Percentiles rank a stretch among this genome's conserved stretches.
These are phyloP conservation scores for Colletotrichum liaoningense DNA, from an alignment of 2,329 filamentous ascomycete species.

Conservation along the genomic window DNA sequence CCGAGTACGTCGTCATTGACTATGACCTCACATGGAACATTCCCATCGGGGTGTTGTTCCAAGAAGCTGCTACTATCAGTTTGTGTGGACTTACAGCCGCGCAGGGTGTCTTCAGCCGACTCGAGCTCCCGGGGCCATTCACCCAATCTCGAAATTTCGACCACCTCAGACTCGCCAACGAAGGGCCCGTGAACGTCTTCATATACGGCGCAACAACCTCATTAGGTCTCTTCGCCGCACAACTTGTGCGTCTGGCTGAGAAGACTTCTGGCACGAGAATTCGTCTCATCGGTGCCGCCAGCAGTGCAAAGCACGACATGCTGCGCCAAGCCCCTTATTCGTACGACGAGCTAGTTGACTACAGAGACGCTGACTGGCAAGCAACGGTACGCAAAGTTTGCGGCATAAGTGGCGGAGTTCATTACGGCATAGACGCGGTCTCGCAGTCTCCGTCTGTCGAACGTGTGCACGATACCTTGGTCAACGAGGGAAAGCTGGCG, in stretches of 20 bases:
- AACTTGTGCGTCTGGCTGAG: constrained; percentile 40
- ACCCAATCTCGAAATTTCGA: not conserved
- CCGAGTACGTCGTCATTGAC: constrained; percentile 50
- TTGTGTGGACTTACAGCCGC: constrained; percentile 56
- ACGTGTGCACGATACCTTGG: constrained; percentile 42
- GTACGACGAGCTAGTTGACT: constrained; percentile 53
- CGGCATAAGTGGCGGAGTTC: constrained; percentile 41
- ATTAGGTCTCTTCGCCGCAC: constrained; percentile 46
- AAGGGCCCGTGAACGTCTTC: constrained; percentile 37
- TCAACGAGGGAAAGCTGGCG: constrained; percentile 39
- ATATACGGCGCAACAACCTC: constrained; percentile 49
- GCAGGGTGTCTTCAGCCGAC: constrained; percentile 51
- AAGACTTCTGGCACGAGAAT: constrained; percentile 28
- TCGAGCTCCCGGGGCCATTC: constrained; percentile 50
- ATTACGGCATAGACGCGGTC: constrained; percentile 53
- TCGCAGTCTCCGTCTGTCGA: constrained; percentile 51
- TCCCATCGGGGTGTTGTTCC: constrained; percentile 44
- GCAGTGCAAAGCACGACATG: constrained; percentile 39
- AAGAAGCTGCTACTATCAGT: constrained; percentile 52
- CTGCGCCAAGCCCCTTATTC: constrained; percentile 47
- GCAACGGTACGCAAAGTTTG: constrained; percentile 42
- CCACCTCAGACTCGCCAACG: not conserved
- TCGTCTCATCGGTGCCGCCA: constrained; percentile 45
- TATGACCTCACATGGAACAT: constrained; percentile 53
- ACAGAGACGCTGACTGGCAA: constrained; percentile 48